Base-by-base conservation (phyloP, 2,329 filamentous ascomycete genomes). In the Torrubiellomyces zombiae region DNA sequence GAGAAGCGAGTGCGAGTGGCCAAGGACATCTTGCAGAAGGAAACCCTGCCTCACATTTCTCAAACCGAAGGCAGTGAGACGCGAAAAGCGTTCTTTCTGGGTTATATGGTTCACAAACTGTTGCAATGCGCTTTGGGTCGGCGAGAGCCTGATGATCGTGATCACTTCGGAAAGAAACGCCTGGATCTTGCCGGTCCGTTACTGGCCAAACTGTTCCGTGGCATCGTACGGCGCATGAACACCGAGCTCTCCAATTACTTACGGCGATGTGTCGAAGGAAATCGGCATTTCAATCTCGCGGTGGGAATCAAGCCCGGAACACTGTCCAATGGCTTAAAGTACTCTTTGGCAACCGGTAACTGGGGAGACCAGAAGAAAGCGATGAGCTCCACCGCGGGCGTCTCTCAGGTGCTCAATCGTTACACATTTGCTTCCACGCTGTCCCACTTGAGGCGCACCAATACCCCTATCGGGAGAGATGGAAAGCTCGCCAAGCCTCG, bases 321-420 rank as follows among this genome's bases (percentile, higher is more conserved):
- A 12, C 65, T 98, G 37, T 92, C 85, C 12, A 91, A 89, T 45
- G 89, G 86, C 24, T 57, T 98, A 37, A 93, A 94, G 48, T 98
- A 98, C 54, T 94, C 89, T 26, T 63, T 98, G 33, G 86, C 89
- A 14, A 98, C 89, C 9, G 89, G 89, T 37, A 98, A 98, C 55
- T 98, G 89, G 91, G 91, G 89, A 44, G 89, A 98, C 38, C 89
- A 98, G 59, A 98, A 95, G 67, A 98, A 95, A 60, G 85, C 89
- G 12, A 79, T 80, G 40, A 86, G 77, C 39, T 81, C 85, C 2
- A 95, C 91, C 35, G 89, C 89, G 23, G 91, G 89, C 63, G 89
- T 98, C 23, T 95, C 86, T 23, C 89, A 98, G 55, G 91, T 98
- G 55, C 57, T 98, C 43, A 98, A 94, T 58, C 73, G 89, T 48